Base-by-base conservation (phyloP, 768 basidiomycete genomes). In the Tulasnella sp. region DNA sequence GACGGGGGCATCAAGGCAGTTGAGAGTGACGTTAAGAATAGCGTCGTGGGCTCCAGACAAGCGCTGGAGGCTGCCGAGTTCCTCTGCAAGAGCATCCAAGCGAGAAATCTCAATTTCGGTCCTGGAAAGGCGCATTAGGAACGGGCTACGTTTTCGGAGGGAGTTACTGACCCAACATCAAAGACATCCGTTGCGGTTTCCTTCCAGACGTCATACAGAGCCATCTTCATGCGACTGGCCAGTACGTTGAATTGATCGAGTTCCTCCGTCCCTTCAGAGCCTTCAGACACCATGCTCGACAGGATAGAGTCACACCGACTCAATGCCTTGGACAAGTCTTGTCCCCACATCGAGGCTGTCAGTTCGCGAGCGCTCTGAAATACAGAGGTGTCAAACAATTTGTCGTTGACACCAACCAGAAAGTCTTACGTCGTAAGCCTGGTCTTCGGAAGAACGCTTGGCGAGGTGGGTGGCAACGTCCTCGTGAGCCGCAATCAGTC, bases 31-130 rank as follows among this genome's bases (percentile, higher is more conserved):
- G 25, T 89, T 90, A 15, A 99, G 83, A 73, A 98, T 93, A 0
- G 93, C 90, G 64, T 92, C 89, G 82, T 97, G 96, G 2, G 93
- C 93, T 78, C 87, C 90, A 76, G 89, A 89, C 69, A 97, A 85
- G 49, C 86, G 88, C 77, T 94, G 93, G 17, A 91, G 86, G 0
- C 89, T 89, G 22, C 93, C 93, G 75, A 97, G 88, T 79, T 90
- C 89, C 78, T 94, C 91, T 0, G 91, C 85, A 29, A 93, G 84
- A 0, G 86, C 84, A 80, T 96, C 93, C 52, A 93, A 85, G 5
- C 90, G 88, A 36, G 84, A 80, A 5, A 85, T 87, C 79, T 95
- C 93, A 77, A 93, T 91, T 78, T 91, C 89, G 0, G 90, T 89
- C 12, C 91, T 93, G 76, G 4, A 11, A 17, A 36, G 12, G 15